Evolutionary conservation across 805 yeast species (phyloP).

Genomic region (Wickerhamiella siamensis): DNA sequence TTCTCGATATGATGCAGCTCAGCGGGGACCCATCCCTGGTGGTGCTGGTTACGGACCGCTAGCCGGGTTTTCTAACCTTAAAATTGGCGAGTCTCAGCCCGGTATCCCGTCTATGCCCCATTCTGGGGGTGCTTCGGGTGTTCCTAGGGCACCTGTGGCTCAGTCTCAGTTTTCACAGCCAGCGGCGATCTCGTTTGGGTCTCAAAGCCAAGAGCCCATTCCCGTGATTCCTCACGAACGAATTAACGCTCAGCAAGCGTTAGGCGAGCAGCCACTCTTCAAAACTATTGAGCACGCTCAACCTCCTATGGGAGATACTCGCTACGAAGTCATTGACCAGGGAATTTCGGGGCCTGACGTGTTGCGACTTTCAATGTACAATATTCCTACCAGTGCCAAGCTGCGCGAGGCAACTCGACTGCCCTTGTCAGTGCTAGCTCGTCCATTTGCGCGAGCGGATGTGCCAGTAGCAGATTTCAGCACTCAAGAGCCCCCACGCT

Average conservation of each 20-base stretch:
- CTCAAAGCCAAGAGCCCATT: conserved; percentile 11
- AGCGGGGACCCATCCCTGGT: too few species aligned
- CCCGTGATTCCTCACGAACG: conserved; percentile 20
- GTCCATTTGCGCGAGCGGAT: conserved; percentile 69
- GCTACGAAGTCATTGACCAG: conserved; percentile 58
- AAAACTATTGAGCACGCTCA: conserved; percentile 60
- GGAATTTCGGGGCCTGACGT: conserved; percentile 73
- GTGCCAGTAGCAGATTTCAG: conserved; percentile 66
- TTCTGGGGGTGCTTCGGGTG: too few species aligned
- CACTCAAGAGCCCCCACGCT: conserved; percentile 49
- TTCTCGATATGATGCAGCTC: too few species aligned
- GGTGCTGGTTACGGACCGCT: neutral
- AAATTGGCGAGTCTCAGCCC: neutral
- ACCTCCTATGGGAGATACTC: conserved; percentile 74
- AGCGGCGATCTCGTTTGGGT: conserved; percentile 7
- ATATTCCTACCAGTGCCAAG: conserved; percentile 61
- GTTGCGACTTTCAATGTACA: conserved; percentile 66
- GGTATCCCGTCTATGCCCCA: too few species aligned
- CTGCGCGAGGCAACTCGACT: conserved; percentile 54
- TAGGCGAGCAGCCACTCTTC: conserved; percentile 33
- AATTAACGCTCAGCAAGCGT: conserved; percentile 13
- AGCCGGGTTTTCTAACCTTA: neutral
- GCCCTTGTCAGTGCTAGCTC: conserved; percentile 67
- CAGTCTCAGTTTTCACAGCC: neutral
- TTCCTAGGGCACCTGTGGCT: neutral